Base-by-base conservation (phyloP, 306 rosid genomes). In the Prunus kanzakura region DNA sequence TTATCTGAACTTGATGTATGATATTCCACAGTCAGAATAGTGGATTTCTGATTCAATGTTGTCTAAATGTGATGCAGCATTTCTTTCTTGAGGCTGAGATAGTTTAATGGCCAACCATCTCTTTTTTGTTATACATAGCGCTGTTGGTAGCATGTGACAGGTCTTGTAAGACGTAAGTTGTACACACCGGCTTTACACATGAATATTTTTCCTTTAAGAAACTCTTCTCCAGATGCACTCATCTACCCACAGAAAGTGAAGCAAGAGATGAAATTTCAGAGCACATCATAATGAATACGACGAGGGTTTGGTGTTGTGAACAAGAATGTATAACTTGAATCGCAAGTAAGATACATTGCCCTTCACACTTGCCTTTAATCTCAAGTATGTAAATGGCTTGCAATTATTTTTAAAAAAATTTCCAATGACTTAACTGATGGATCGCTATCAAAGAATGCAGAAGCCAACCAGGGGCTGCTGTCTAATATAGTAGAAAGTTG, bases 1-100 rank as follows among this genome's bases (percentile, higher is more conserved):
- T 63, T 16, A 41, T 43, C 74, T 35, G 52, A 72, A 64, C 62
- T 78, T 67, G 68, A 71, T 62, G 77, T 80, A 69, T 47, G 74
- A 67, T 63, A 47, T 82, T 69, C 72, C 50, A 69, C 25, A 27
- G 41, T 20, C 23, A 51, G 57, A 22, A 13, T 13, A 25, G 69
- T 11, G 77, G 47, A 61, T 61, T 18, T 61, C 69, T 61, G 69
- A 25, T 23, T 72, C 7, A 18, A 58, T 56, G 64, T 23, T 67
- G 30, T 57, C 35, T 71, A 75, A 52, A 38, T 71, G 20, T 64
- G 74, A 55, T 41, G 18, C 64, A 57, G 35, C 38, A 22, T 69
- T 22, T 76, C 55, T 41, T 23, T 8, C 55, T 22, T 43, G 30
- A 25, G 47, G 69, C 3, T 11, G 57, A 73, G 29, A 45, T 43